phyloP scores from a whole-genome alignment of 164 flowering plant genomes.

The Kingdonia uniflora region DNA sequence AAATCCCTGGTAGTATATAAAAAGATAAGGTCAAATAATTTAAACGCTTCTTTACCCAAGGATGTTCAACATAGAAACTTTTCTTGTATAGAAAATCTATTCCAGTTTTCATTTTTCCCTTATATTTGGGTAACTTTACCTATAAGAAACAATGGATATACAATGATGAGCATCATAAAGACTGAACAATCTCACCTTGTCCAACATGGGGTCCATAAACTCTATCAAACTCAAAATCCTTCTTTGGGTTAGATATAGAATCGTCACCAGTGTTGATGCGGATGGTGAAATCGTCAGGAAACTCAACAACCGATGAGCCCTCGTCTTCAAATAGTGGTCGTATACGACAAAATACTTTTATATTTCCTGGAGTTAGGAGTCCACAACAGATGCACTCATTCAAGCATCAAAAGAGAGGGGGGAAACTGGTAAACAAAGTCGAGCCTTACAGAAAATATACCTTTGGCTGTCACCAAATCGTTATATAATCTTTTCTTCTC shows the following conservation, averaged over 20 bases:
- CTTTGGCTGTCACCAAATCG: slow-evolving; percentile 93
- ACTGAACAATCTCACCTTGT: slow-evolving; percentile 47
- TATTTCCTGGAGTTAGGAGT: slow-evolving; percentile 54
- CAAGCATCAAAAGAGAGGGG: not conserved
- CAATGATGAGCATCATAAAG: no score
- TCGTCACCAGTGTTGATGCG: slow-evolving; percentile 73
- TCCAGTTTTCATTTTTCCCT: no score
- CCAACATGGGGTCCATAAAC: slow-evolving; percentile 99
- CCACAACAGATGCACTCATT: slow-evolving; percentile 1
- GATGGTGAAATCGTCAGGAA: slow-evolving; percentile 83
- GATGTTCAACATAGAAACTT: no score
- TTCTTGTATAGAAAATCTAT: no score
- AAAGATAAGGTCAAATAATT: no score
- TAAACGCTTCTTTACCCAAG: no score
- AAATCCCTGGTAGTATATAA: no score
- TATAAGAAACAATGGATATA: no score
- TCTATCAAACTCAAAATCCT: slow-evolving; percentile 91
- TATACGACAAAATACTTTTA: slow-evolving; percentile 80
- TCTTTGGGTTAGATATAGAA: slow-evolving; percentile 57
- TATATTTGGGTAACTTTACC: no score
- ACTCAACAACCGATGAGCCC: slow-evolving; percentile 76
- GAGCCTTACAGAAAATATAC: slow-evolving; percentile 19
- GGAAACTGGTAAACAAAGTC: slow-evolving; percentile 4
- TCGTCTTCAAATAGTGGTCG: slow-evolving; percentile 95
- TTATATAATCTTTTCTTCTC: slow-evolving; percentile 91